Evolutionary conservation across 2,329 filamentous ascomycete species (phyloP), one percentile per base, ranked within the genome.

Genomic region (Apiospora kogelbergensis): DNA sequence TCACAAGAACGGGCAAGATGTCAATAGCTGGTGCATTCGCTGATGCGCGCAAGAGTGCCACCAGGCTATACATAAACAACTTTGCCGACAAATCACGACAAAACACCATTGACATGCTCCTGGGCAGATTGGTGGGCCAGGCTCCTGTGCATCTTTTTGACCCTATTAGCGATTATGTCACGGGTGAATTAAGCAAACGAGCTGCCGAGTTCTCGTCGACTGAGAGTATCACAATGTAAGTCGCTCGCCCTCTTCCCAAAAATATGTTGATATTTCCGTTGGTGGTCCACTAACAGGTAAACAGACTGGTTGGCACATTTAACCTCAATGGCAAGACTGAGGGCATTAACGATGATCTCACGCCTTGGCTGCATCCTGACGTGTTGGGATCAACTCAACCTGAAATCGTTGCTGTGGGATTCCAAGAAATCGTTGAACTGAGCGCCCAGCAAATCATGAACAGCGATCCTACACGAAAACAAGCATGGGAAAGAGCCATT

Each of bases 391-490:
- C 89, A 3, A 84, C 88, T 63, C 89, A 93, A 70, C 95, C 96
- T 6, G 93, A 95, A 69, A 93, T 99, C 45, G 90, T 97, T 66
- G 94, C 92, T 9, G 91, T 98, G 20, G 96, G 94, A 0, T 98
- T 99, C 75, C 96, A 99, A 78, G 96, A 99, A 80, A 98, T 99
- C 71, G 96, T 99, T n/a, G 93, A 97, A 77, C 84, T 99, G 63
- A 98, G 94, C 74, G 96, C 97, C 20, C 95, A 98, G 78, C 96
- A 99, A 77, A 98, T 99, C 76, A 98, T 99, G 94, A 97, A 97
- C 73, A 98, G 95, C 70, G 95, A 99, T 78, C 96, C 96, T 1
- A 89, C 90, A 3, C 88, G 93, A 67, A 93, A 95, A 73, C 90
- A 94, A 72, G 83, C 91, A 24, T 99, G 96, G 96, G 96, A 99